Conservation (phyloP, 2,329 filamentous ascomycete species). For the Neofusicoccum cordaticola region DNA sequence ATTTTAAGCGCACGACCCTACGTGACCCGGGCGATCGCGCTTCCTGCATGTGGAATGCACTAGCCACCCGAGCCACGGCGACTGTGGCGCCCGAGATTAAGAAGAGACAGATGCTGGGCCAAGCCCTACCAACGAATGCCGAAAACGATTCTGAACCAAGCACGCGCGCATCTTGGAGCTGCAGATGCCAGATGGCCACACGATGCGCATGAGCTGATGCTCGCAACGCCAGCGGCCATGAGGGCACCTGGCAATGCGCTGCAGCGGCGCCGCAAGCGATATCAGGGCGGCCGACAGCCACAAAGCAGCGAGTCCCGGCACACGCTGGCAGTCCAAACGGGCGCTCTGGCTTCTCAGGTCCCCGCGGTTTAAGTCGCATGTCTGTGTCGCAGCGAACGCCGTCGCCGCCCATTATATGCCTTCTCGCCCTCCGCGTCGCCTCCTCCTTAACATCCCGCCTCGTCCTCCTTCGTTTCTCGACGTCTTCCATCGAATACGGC, state of each 20-base stretch:
- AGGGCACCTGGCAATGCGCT: neutral
- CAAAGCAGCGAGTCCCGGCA: too few relatives aligned
- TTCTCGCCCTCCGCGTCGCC: neutral
- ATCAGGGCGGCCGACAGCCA: neutral
- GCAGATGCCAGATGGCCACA: neutral
- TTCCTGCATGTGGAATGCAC: neutral
- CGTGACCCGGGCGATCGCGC: too few relatives aligned
- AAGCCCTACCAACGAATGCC: neutral
- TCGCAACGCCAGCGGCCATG: neutral
- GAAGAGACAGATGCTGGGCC: neutral
- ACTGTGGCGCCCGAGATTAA: neutral
- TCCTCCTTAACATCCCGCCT: constrained; percentile 3
- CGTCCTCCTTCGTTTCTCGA: neutral
- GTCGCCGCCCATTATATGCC: constrained; percentile 12
- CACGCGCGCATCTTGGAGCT: neutral
- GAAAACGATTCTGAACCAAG: neutral
- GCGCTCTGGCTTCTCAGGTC: constrained; percentile 11
- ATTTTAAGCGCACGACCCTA: too few relatives aligned
- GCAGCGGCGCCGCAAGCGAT: neutral
- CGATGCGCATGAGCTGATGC: neutral
- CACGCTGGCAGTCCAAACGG: neutral
- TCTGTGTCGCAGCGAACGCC: constrained; percentile 14
- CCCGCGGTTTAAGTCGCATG: constrained; percentile 12
- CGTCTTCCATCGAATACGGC: constrained; percentile 6
- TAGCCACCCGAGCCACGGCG: neutral